These are phyloP conservation scores for Lecanosticta acicola DNA, from an alignment of 2,329 filamentous ascomycete genomes.

Conservation along the genomic window DNA sequence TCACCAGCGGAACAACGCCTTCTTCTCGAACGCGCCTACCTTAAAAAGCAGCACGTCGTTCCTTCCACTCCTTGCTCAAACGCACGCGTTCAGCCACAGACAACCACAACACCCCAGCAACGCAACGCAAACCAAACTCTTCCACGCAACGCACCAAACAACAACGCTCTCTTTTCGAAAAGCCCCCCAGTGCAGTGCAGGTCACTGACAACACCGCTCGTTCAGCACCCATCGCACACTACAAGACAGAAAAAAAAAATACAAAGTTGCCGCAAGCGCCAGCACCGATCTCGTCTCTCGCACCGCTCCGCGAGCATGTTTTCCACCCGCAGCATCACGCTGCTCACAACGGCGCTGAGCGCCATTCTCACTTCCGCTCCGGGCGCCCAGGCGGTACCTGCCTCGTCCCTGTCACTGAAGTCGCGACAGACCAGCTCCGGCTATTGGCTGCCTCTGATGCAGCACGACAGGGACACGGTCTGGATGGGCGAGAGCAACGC, in stretches of 20 bases:
- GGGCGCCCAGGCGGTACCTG: constrained; percentile 13
- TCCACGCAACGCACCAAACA: constrained; percentile 1
- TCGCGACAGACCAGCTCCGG: constrained; percentile 6
- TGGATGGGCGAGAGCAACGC: constrained; percentile 56
- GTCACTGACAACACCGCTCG: constrained; percentile 15
- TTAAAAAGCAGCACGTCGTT: constrained; percentile 1
- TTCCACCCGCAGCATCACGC: constrained; percentile 21
- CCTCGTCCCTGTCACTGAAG: constrained; percentile 3
- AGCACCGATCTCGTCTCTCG: not conserved
- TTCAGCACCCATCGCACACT: constrained; percentile 2
- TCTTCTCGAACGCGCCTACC: not conserved
- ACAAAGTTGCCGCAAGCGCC: not conserved
- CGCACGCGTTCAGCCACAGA: constrained; percentile 1
- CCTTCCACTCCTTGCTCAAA: constrained; percentile 1
- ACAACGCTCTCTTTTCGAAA: constrained; percentile 7
- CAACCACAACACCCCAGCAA: constrained; percentile 5
- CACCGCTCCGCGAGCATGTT: constrained; percentile 18
- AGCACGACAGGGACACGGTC: constrained; percentile 52
- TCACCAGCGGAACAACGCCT: not conserved
- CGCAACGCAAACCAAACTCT: not conserved
- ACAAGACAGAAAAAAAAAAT: constrained; percentile 2
- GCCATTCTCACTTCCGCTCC: constrained; percentile 19
- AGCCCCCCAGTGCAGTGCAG: constrained; percentile 21
- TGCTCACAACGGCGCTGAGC: constrained; percentile 28
- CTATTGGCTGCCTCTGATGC: constrained; percentile 21